Evolutionary conservation across 305 asterid species (phyloP), one percentile per base, ranked within the genome.

Genomic region (Galium porrigens): DNA sequence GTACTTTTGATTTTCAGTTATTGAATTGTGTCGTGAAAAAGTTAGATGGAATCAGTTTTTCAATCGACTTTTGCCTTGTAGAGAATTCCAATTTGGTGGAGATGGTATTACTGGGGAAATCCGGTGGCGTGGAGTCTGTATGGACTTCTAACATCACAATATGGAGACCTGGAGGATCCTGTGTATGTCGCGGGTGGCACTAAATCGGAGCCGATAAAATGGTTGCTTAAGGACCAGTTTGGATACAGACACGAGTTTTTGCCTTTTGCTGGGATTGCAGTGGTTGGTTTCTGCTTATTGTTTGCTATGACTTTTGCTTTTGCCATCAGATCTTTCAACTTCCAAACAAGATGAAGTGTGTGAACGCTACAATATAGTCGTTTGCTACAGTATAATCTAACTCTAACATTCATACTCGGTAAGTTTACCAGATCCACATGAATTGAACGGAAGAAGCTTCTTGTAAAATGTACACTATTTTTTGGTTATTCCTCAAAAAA

Each of bases 91-190:
- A 74, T 90, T 75, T 90, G 97, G 97, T 90, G 96, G 97, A 85
- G 96, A 81, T 90, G 97, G 97, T 90, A 88, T 61, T 88, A 88
- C 67, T 90, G 96, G 97, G 97, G 91, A 60, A 88, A 88, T 79
- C 97, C 95, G 0, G 82, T 90, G 7, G 95, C 96, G 6, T 90
- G 97, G 97, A 86, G 83, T 71, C 79, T 90, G 5, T 86, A 90
- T 27, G 97, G 96, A 49, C 90, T 90, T 20, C 74, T 86, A 18
- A 86, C 88, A 41, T 88, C 95, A 42, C 96, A 86, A 57, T 90
- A 81, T 54, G 77, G 82, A 1, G 88, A 88, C 59, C 67, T 76
- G 54, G 84, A 80, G 46, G 65, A 64, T 64, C 74, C 55, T 0
- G 82, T 90, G 68, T 80, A 76, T 61, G 85, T 90, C 33, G 77